Conservation (phyloP, 2,329 filamentous ascomycete genomes). For the Xylariomycetidae sp. region DNA sequence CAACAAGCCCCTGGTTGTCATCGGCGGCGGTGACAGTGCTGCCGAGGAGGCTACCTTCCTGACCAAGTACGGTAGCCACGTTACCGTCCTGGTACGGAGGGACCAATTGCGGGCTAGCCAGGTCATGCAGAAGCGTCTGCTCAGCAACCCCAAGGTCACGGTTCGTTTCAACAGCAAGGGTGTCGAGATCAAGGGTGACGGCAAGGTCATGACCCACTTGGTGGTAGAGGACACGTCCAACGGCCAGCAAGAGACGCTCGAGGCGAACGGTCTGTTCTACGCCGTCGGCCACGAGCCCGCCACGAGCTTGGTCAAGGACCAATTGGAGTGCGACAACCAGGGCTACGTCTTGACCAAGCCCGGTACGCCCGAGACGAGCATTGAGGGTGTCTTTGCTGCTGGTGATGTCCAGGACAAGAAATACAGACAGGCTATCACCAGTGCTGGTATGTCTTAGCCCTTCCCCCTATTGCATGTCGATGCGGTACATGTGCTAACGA, state of each 20-base stretch:
- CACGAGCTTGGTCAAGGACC: slow-evolving; percentile 81
- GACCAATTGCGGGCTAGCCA: slow-evolving; percentile 82
- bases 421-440: slow-evolving; percentile 96
- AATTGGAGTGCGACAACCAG: slow-evolving; percentile 81
- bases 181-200: slow-evolving; percentile 77
- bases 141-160: slow-evolving; percentile 81
- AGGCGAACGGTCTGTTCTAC: slow-evolving; percentile 93
- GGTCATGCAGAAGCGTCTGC: slow-evolving; percentile 83
- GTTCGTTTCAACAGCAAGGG: slow-evolving; percentile 81
- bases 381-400: slow-evolving; percentile 90
- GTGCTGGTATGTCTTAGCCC: slow-evolving; percentile 65
- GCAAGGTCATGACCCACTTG: slow-evolving; percentile 83
- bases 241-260: slow-evolving; percentile 73
- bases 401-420: slow-evolving; percentile 98
- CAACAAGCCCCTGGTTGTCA: slow-evolving; percentile 91
- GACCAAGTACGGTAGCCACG: slow-evolving; percentile 94
- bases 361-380: slow-evolving; percentile 75
- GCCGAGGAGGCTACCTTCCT: slow-evolving; percentile 97
- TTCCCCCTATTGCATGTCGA: neutral
- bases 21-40: slow-evolving; percentile 92
- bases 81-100: slow-evolving; percentile 85
- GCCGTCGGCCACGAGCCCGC: slow-evolving; percentile 96
- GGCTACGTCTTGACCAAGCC: slow-evolving; percentile 87
- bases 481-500: slow-evolving; percentile 9
- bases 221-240: slow-evolving; percentile 73